Percentiles rank a stretch among this genome's conserved stretches.
Evolutionary conservation across 257 asterid genomes (phyloP).

Genomic region (Haberlea rhodopensis): DNA sequence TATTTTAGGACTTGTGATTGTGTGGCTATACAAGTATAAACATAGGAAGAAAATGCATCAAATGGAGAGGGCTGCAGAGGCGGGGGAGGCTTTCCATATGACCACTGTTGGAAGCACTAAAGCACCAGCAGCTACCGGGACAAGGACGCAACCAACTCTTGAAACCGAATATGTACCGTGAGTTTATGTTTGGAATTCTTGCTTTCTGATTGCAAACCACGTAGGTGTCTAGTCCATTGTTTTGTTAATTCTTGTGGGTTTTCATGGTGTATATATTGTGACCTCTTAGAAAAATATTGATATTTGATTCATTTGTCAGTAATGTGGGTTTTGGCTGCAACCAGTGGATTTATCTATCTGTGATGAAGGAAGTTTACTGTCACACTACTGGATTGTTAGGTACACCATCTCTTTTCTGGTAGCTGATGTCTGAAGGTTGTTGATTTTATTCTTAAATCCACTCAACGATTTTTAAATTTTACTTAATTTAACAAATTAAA

Average conservation of each 20-base stretch:
- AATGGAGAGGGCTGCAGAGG: slow-evolving; percentile 54
- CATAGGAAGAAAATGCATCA: slow-evolving; percentile 47
- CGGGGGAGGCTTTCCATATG: slow-evolving; percentile 40
- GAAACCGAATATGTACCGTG: slow-evolving; percentile 41
- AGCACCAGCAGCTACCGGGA: slow-evolving; percentile 44
- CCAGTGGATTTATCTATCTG: slow-evolving; percentile 17
- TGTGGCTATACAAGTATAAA: slow-evolving; percentile 42
- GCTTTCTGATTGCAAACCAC: not conserved
- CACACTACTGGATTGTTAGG: slow-evolving; percentile 13
- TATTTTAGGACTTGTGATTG: slow-evolving; percentile 37
- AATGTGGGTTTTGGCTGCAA: slow-evolving; percentile 27
- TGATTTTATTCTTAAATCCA: not conserved
- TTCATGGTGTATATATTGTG: slow-evolving; percentile 22
- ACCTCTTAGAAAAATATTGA: slow-evolving; percentile 20
- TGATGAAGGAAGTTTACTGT: slow-evolving; percentile 20
- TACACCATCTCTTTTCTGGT: slow-evolving; percentile 3
- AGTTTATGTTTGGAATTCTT: not conserved
- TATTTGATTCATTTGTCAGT: slow-evolving; percentile 22
- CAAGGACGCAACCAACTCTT: slow-evolving; percentile 37
- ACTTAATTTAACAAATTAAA: too few species aligned
- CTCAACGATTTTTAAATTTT: not conserved
- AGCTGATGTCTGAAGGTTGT: not conserved
- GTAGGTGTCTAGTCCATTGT: slow-evolving; percentile 30
- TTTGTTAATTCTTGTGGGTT: slow-evolving; percentile 26
- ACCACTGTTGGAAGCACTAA: slow-evolving; percentile 33